Evolutionary conservation across 257 asterid species (phyloP).

Genomic region (Anisodus acutangulus): DNA sequence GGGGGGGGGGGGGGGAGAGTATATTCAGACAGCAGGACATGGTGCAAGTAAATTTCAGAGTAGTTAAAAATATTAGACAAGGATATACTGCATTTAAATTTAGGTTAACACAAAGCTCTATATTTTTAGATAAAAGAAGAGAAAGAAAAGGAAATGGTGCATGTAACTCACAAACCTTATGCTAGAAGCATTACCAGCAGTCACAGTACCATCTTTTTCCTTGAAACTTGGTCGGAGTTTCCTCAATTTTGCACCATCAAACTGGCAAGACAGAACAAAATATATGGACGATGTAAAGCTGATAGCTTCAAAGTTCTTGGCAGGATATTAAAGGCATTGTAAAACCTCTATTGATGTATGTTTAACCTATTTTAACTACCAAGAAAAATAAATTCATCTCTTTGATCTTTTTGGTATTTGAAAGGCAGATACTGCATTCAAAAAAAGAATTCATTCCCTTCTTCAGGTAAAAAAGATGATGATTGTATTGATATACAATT

Average conservation of each 20-base stretch:
- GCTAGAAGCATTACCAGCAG: slow-evolving; percentile 98
- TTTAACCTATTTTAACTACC: not conserved
- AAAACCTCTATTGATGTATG: not conserved
- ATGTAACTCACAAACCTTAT: slow-evolving; percentile 59
- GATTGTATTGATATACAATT: not conserved
- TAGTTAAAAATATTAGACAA: slow-evolving; percentile 12
- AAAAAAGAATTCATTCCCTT: not conserved
- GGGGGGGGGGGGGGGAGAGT: not conserved
- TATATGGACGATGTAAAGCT: not conserved
- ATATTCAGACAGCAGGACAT: not conserved
- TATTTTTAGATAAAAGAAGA: not conserved
- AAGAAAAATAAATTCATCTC: not conserved
- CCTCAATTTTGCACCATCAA: slow-evolving; percentile 89
- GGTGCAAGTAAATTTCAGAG: not conserved
- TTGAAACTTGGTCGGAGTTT: slow-evolving; percentile 95
- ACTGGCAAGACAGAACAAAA: slow-evolving; percentile 49
- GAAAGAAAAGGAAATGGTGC: not conserved
- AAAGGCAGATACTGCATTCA: not conserved
- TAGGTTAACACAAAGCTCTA: not conserved
- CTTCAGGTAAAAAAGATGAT: not conserved
- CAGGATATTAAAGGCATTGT: not conserved
- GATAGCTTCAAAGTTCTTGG: not conserved
- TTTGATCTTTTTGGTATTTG: not conserved
- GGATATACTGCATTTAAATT: slow-evolving; percentile 20
- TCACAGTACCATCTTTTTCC: slow-evolving; percentile 90